Conservation (phyloP, 2,329 filamentous ascomycete species). For the Clarireedia hainanense region DNA sequence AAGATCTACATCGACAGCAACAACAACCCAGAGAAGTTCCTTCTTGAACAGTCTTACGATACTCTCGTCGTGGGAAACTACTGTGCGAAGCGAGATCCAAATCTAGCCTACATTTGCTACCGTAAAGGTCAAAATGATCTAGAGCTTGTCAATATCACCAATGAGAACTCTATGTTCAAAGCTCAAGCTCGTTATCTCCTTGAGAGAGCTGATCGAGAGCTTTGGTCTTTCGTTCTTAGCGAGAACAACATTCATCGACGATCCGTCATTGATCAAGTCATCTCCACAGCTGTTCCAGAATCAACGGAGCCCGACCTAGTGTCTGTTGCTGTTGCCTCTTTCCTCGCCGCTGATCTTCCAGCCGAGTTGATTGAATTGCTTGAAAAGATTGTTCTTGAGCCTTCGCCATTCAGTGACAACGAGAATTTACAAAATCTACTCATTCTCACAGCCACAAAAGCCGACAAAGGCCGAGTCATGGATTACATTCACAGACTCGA, state of each 20-base stretch:
- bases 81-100: constrained; percentile 97
- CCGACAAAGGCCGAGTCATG: constrained; percentile 90
- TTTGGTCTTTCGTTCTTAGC: constrained; percentile 92
- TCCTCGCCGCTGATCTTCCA: constrained; percentile 85
- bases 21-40: constrained; percentile 94
- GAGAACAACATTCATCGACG: constrained; percentile 93
- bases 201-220: constrained; percentile 79
- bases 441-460: constrained; percentile 93
- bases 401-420: constrained; percentile 98
- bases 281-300: constrained; percentile 88
- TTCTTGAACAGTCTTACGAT: constrained; percentile 95
- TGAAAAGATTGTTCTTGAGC: constrained; percentile 99
- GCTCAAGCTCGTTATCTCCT: constrained; percentile 94
- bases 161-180: constrained; percentile 99
- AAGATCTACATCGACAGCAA: constrained; percentile 99
- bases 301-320: constrained; percentile 91
- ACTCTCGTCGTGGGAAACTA: constrained; percentile 91
- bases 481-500: constrained; percentile 91
- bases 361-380: constrained; percentile 93
- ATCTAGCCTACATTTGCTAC: constrained; percentile 90
- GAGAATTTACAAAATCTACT: constrained; percentile 92
- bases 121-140: constrained; percentile 95
- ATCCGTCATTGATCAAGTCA: constrained; percentile 92
- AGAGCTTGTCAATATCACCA: constrained; percentile 94
- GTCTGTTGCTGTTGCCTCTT: constrained; percentile 85